Conservation (phyloP, 2,329 filamentous ascomycete species). For the Hirsutella minnesotensis region DNA sequence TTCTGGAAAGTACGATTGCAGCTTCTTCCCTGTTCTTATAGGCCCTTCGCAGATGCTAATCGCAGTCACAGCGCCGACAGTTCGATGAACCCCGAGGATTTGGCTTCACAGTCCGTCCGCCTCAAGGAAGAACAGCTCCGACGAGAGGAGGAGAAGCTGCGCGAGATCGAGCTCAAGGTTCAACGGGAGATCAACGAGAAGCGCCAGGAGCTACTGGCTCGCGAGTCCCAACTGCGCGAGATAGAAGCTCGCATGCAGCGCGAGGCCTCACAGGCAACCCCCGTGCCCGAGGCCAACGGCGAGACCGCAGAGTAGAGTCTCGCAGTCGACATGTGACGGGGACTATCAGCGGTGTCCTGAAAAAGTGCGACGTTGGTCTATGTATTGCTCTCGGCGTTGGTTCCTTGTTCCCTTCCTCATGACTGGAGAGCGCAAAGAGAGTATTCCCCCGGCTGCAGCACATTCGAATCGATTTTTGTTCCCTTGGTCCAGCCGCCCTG, state of each 20-base stretch:
- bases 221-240: constrained; percentile 96
- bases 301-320: constrained; percentile 36
- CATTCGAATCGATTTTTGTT: constrained; percentile 20
- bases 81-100: constrained; percentile 95
- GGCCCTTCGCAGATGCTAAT: constrained; percentile 18
- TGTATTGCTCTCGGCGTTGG: constrained; percentile 37
- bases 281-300: constrained; percentile 40
- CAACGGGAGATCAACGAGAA: constrained; percentile 99
- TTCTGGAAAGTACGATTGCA: constrained; percentile 65
- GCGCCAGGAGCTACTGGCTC: constrained; percentile 92
- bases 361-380: constrained; percentile 30
- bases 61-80: constrained; percentile 41
- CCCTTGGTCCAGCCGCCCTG: constrained; percentile 5
- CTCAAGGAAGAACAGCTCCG: constrained; percentile 99
- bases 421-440: constrained; percentile 31
- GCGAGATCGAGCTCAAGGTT: constrained; percentile 98
- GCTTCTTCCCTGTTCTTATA: not conserved
- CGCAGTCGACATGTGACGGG: constrained; percentile 15
- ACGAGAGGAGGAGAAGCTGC: constrained; percentile 98
- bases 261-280: constrained; percentile 47
- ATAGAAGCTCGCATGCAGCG: constrained; percentile 96
- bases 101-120: constrained; percentile 92
- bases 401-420: constrained; percentile 25
- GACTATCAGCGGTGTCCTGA: constrained; percentile 19
- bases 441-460: constrained; percentile 29